Base-by-base conservation (phyloP, 345 rosid species). In the Pistacia atlantica region DNA sequence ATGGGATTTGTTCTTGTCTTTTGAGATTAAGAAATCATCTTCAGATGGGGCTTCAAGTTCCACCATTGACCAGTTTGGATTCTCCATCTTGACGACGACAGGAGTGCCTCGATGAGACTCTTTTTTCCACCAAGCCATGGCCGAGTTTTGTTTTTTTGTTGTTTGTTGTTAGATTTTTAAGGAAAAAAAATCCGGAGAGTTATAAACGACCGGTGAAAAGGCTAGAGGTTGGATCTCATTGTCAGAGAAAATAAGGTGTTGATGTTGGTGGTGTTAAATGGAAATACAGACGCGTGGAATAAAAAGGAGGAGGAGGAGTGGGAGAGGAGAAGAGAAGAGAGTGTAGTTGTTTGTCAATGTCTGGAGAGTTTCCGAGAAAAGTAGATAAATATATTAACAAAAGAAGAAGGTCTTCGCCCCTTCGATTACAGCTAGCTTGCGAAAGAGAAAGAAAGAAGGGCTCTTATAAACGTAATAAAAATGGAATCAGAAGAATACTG, bases 31-130 rank as follows among this genome's bases (percentile, higher is more conserved):
- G 77, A 95, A 92, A 82, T 95, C 98, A 16, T 92, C 93, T 35
- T 90, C 91, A 1, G 92, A 81, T 0, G 97, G 93, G 38, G 87
- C 89, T 71, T 95, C 92, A 2, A 95, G 89, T 83, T 95, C 98
- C 17, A 90, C 90, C 97, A 95, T 93, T 33, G 98, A 93, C 99
- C 99, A 95, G 84, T 93, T 95, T 3, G 99, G 99, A 80, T 95
- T 93, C 78, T 95, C 97, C 98, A 95, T 93, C 81, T 93, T 95
- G 49, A 95, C 92, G n/a, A 95, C 97, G 4, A 95, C 99, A 37
- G 99, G 95, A 2, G 99, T 95, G 4, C 99, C 98, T 80, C 86
- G 87, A 71, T 89, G 95, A 45, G 76, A 86, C 63, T 87, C 91
- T 78, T 87, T 90, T 11, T 83, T 87, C 97, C 97, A 92, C 97